Evolutionary conservation across 179 eudicot genomes (phyloP).

Genomic region (Silene coronaria): DNA sequence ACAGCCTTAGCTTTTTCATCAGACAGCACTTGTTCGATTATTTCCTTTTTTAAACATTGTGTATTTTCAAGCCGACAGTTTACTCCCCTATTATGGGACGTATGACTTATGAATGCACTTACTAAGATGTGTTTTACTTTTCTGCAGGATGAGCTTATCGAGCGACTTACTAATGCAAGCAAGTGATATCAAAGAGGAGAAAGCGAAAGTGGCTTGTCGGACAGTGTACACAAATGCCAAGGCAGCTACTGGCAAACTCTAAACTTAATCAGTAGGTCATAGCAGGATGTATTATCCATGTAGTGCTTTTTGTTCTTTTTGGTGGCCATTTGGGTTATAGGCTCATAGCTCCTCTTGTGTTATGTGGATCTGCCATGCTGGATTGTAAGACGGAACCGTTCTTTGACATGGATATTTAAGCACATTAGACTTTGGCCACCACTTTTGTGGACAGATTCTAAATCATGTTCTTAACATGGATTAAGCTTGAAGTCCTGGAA

Average conservation of each 20-base stretch:
- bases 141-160: conserved; percentile 55
- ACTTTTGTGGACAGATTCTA: too few species aligned
- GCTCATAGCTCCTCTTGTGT: not conserved
- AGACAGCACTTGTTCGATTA: too few species aligned
- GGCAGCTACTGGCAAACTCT: conserved; percentile 11
- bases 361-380: not conserved
- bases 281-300: not conserved
- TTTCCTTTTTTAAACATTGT: not conserved
- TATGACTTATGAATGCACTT: not conserved
- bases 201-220: conserved; percentile 11
- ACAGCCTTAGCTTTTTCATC: too few species aligned
- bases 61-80: not conserved
- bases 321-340: not conserved
- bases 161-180: conserved; percentile 36
- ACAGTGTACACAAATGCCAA: conserved; percentile 1
- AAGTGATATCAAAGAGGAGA: conserved; percentile 22
- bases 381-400: not conserved
- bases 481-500: too few species aligned
- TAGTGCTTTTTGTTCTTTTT: conserved; percentile 7
- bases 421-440: not conserved
- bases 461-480: too few species aligned
- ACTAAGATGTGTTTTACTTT: not conserved
- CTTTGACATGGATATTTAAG: not conserved
- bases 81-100: too few species aligned
- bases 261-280: not conserved